Conservation (phyloP, 2,329 filamentous ascomycete species). For the Fusarium napiforme region DNA sequence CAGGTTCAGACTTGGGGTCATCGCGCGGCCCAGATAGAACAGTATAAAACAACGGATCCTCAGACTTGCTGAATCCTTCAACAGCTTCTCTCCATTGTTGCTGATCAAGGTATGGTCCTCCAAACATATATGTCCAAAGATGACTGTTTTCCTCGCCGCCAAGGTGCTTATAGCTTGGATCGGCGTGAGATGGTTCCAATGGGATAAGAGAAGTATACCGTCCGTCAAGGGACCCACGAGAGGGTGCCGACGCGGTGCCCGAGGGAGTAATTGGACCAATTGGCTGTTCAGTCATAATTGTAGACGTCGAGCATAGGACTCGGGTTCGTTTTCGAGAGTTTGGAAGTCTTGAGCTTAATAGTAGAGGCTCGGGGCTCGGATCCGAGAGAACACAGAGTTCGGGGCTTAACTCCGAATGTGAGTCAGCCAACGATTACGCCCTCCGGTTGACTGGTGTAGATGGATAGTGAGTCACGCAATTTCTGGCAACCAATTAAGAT, state of each 20-base stretch:
- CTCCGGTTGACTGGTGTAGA: background rate
- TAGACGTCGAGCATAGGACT: background rate
- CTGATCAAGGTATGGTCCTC: constrained; percentile 35
- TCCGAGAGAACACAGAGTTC: constrained; percentile 6
- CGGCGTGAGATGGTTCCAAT: constrained; percentile 42
- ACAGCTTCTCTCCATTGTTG: constrained; percentile 35
- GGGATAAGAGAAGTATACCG: constrained; percentile 48
- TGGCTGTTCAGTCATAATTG: constrained; percentile 18
- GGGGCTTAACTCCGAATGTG: constrained; percentile 10
- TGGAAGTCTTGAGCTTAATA: background rate
- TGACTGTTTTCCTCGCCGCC: constrained; percentile 46
- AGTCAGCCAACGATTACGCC: constrained; percentile 9
- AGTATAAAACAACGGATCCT: constrained; percentile 57
- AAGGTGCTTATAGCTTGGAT: constrained; percentile 47
- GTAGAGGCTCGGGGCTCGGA: background rate
- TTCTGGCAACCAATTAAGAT: background rate
- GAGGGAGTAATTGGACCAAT: constrained; percentile 36
- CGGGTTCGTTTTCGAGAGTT: background rate
- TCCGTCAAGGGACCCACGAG: constrained; percentile 43
- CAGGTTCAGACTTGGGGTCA: constrained; percentile 45
- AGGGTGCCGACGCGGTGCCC: constrained; percentile 28
- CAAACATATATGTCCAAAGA: constrained; percentile 51
- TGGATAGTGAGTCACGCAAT: background rate
- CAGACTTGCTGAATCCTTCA: constrained; percentile 38
- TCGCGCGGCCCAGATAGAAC: constrained; percentile 51